Evolutionary conservation across 805 yeast species (phyloP).

Genomic region (Sugiyamaella valdiviana): DNA sequence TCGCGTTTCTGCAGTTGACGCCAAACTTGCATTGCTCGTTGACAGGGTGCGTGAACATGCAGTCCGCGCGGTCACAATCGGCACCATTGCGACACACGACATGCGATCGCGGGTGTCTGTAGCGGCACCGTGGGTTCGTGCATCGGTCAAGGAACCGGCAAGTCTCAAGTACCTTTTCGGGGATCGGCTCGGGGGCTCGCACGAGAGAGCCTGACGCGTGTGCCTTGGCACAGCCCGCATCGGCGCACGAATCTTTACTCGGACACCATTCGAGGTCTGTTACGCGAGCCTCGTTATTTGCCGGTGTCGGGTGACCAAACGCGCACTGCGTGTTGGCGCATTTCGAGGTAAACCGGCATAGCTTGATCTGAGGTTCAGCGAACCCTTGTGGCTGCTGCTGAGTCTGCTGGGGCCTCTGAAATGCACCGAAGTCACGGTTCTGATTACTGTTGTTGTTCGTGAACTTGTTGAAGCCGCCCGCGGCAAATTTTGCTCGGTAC

Average conservation of each 20-base stretch:
- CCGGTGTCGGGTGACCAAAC: slow-evolving; percentile 89
- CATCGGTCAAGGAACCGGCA: slow-evolving; percentile 77
- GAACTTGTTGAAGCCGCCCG: neutral
- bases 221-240: slow-evolving; percentile 60
- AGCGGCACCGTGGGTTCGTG: slow-evolving; percentile 71
- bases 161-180: slow-evolving; percentile 62
- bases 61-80: slow-evolving; percentile 70
- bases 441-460: no score
- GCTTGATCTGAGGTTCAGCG: slow-evolving; percentile 2
- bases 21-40: slow-evolving; percentile 78
- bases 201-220: slow-evolving; percentile 71
- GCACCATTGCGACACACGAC: slow-evolving; percentile 79
- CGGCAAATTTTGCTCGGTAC: slow-evolving; percentile 1
- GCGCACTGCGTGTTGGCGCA: slow-evolving; percentile 79
- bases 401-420: neutral
- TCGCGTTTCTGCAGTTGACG: slow-evolving; percentile 60
- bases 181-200: slow-evolving; percentile 24
- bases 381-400: neutral
- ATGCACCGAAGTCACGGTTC: neutral
- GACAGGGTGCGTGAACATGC: slow-evolving; percentile 77
- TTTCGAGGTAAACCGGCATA: slow-evolving; percentile 50
- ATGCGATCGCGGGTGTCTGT: slow-evolving; percentile 73
- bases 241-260: slow-evolving; percentile 56
- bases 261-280: slow-evolving; percentile 63
- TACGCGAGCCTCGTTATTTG: slow-evolving; percentile 67